Evolutionary conservation across 495 filamentous ascomycete genomes (phyloP).

Genomic region (Neurospora sp.): DNA sequence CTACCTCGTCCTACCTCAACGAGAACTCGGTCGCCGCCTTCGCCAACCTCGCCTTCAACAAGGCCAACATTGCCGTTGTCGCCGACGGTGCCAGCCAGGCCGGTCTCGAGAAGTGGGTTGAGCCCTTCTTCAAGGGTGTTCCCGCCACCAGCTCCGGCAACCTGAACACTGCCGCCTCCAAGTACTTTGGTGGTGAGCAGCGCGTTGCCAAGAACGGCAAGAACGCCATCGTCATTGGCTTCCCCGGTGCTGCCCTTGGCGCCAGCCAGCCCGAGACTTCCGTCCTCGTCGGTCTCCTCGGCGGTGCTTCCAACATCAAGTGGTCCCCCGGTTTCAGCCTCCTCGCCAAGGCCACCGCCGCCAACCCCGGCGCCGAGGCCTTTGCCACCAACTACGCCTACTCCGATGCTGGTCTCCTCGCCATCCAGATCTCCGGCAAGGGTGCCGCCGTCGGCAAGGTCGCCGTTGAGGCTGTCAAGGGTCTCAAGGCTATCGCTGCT

Average conservation of each 20-base stretch:
- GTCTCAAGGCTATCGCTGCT: slow-evolving; percentile 65
- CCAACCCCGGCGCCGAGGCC: slow-evolving; percentile 53
- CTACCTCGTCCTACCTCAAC: slow-evolving; percentile 67
- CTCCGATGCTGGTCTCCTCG: slow-evolving; percentile 87
- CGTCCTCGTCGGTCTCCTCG: slow-evolving; percentile 82
- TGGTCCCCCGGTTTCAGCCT: slow-evolving; percentile 91
- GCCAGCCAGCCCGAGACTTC: slow-evolving; percentile 81
- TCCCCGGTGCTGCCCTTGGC: slow-evolving; percentile 75
- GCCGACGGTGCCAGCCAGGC: slow-evolving; percentile 72
- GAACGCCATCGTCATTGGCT: slow-evolving; percentile 76
- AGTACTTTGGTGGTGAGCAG: slow-evolving; percentile 93
- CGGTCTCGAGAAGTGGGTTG: slow-evolving; percentile 81
- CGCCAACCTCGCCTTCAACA: slow-evolving; percentile 67
- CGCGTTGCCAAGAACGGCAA: slow-evolving; percentile 64
- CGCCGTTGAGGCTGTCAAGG: slow-evolving; percentile 59
- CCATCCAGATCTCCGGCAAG: slow-evolving; percentile 65
- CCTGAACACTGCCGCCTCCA: slow-evolving; percentile 41
- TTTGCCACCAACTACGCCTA: slow-evolving; percentile 70
- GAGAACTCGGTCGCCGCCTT: slow-evolving; percentile 59
- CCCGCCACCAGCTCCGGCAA: slow-evolving; percentile 26
- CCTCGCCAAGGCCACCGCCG: slow-evolving; percentile 63
- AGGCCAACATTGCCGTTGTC: slow-evolving; percentile 82
- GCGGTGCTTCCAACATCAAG: slow-evolving; percentile 84
- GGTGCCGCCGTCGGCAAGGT: slow-evolving; percentile 52
- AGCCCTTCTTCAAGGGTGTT: slow-evolving; percentile 69